Evolutionary conservation across 2,329 filamentous ascomycete genomes (phyloP), one percentile per base, ranked within the genome.

Genomic region (Monosporascus ibericus): DNA sequence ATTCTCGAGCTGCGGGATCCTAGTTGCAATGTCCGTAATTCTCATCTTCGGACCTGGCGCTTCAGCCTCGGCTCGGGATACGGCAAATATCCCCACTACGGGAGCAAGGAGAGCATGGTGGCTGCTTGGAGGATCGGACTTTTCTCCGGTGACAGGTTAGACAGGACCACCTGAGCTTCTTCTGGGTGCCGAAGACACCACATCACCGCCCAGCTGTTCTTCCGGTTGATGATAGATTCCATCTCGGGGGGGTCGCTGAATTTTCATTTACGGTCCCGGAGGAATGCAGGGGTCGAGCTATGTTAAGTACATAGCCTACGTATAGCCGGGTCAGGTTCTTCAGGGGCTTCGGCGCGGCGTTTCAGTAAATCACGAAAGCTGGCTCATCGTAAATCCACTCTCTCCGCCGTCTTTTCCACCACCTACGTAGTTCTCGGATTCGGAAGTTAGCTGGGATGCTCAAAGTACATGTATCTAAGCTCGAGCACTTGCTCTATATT

Each of bases 1-100:
- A 56, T 62, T 65, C 49, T 70, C 68, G 48, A 70, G 60, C 38
- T 66, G 60, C 5, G 65, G 63, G n/a, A 71, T 70, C 2, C 68
- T 63, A 46, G 62, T 68, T 1, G 68, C 67, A 17, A 71, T 68
- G 54, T 71, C 68, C 6, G 61, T 60, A 34, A 63, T 61, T 39
- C 61, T 65, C 18, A 60, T 57, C 52, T 58, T 63, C 18, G 53
- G 54, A 9, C 51, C 6, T 65, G 63, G 20, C 66, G 65, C 14
- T 27, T 27, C 60, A 61, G 0, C 62, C 61, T 9, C 5, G 51
- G 36, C 27, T 62, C 58, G 6, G 68, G 66, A 49, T 68, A 71
- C 14, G 54, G 40, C 69, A 71, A 7, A 61, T 52, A 25, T 61
- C 59, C 0, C 62, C 60, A 34, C 63, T 61, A 25, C 58, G 56